Evolutionary conservation across 805 yeast genomes (phyloP).

Genomic region (Wickerhamiella sorbophila): DNA sequence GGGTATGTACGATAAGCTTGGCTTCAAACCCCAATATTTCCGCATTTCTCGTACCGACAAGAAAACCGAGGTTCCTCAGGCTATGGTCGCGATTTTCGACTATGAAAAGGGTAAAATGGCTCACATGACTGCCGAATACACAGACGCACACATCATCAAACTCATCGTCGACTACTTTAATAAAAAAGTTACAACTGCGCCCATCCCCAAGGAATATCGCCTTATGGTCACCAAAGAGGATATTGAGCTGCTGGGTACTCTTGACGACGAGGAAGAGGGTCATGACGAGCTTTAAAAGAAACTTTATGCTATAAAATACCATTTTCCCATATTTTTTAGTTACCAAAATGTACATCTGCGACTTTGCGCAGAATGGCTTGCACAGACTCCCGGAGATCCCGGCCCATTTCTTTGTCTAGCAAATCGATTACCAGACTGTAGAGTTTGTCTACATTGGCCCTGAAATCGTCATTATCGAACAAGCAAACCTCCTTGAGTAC

Average conservation of each 20-base stretch:
- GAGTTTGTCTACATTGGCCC: conserved; percentile 10
- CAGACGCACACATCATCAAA: conserved; percentile 5
- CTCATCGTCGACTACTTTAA: conserved; percentile 5
- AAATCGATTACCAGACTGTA: conserved; percentile 20
- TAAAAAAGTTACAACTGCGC: conserved; percentile 4
- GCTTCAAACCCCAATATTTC: conserved; percentile 3
- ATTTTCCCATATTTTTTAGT: too few species aligned
- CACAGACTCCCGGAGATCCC: conserved; percentile 25
- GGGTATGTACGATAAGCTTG: conserved; percentile 11
- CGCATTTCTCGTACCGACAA: conserved; percentile 1
- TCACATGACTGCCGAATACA: conserved; percentile 6
- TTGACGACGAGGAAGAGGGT: conserved; percentile 3
- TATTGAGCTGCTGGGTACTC: conserved; percentile 9
- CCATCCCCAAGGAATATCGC: conserved; percentile 12
- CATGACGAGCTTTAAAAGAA: conserved; percentile 6
- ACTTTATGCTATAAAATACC: neutral
- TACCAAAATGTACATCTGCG: conserved; percentile 31
- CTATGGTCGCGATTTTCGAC: conserved; percentile 13
- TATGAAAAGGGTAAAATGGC: conserved; percentile 5
- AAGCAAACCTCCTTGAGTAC: conserved; percentile 70
- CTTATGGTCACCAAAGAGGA: conserved; percentile 16
- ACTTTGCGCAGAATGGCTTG: conserved; percentile 29
- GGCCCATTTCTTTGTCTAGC: conserved; percentile 25
- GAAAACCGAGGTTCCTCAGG: conserved; percentile 5
- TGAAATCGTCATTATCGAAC: conserved; percentile 61